Evolutionary conservation across 768 basidiomycete species (phyloP).

Genomic region (Phlegmacium glaucopus): DNA sequence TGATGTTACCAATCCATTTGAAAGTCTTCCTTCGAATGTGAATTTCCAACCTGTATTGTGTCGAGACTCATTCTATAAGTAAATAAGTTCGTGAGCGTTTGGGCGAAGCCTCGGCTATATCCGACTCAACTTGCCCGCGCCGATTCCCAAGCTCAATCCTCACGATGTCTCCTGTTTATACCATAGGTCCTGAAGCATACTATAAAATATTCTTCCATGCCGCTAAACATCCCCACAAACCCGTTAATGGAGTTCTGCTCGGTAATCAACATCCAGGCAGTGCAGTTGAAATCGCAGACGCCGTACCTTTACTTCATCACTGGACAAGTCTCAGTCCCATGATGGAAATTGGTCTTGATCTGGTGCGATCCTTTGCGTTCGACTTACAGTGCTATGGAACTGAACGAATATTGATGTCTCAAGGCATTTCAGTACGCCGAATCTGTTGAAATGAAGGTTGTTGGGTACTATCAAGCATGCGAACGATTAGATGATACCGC

Average conservation of each 20-base stretch:
- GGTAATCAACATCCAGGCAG: constrained; percentile 38
- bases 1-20: too few species aligned
- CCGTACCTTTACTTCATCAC: constrained; percentile 77
- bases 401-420: not conserved
- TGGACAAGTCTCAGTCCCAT: constrained; percentile 83
- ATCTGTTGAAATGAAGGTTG: constrained; percentile 47
- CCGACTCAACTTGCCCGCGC: too few species aligned
- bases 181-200: constrained; percentile 59
- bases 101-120: too few species aligned
- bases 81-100: too few species aligned
- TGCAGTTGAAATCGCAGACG: constrained; percentile 53
- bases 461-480: constrained; percentile 77
- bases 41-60: too few species aligned
- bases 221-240: constrained; percentile 71
- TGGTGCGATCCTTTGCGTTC: constrained; percentile 42
- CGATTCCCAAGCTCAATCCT: too few species aligned
- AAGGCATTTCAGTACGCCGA: constrained; percentile 63
- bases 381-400: not conserved
- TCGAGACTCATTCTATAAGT: too few species aligned
- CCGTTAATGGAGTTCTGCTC: constrained; percentile 78
- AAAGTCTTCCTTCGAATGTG: too few species aligned
- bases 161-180: constrained; percentile 35
- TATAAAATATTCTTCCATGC: constrained; percentile 76
- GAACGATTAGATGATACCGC: constrained; percentile 58
- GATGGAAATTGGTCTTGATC: constrained; percentile 83